phyloP scores from a whole-genome alignment of 352 stramenopile genomes.

The Thalassiosira mediterranea region DNA sequence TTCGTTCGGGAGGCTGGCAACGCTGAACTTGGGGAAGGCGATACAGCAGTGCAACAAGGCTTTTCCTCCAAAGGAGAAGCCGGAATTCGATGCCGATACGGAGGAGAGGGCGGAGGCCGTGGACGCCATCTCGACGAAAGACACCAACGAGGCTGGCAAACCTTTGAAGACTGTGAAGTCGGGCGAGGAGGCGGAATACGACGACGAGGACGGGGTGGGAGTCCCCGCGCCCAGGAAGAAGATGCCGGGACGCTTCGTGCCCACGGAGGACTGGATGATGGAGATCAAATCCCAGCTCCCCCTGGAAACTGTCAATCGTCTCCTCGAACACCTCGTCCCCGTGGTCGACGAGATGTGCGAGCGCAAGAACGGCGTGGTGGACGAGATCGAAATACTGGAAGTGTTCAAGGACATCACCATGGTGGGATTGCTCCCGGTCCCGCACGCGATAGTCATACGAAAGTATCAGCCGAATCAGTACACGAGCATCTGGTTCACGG shows the following conservation, averaged over 20 bases:
- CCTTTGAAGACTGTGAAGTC: conserved; percentile 34
- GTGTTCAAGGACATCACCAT: conserved; percentile 97
- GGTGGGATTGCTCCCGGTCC: conserved; percentile 95
- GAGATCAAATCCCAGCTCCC: conserved; percentile 94
- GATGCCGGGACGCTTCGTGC: conserved; percentile 63
- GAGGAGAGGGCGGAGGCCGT: conserved; percentile 45
- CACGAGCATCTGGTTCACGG: conserved; percentile 98
- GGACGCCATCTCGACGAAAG: conserved; percentile 42
- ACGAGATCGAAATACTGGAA: conserved; percentile 95
- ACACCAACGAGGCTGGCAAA: conserved; percentile 61
- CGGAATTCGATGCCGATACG: conserved; percentile 69
- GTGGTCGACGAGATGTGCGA: conserved; percentile 87
- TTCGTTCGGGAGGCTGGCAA: conserved; percentile 91
- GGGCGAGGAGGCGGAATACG: conserved; percentile 23
- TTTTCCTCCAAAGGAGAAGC: conserved; percentile 67
- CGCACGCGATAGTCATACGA: conserved; percentile 97
- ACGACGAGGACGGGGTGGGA: not conserved
- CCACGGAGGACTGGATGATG: conserved; percentile 92
- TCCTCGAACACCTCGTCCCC: conserved; percentile 94
- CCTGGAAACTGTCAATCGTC: conserved; percentile 92
- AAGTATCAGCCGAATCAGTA: conserved; percentile 99
- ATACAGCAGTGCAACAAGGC: conserved; percentile 77
- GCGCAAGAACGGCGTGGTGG: conserved; percentile 85
- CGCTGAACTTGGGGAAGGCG: conserved; percentile 88
- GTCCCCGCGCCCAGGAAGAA: conserved; percentile 9